A percentile compares a stretch with the other conserved stretches of the same genome.
Conservation (phyloP, 1,284 basidiomycete genomes). For the Irpex rosettiformis region DNA sequence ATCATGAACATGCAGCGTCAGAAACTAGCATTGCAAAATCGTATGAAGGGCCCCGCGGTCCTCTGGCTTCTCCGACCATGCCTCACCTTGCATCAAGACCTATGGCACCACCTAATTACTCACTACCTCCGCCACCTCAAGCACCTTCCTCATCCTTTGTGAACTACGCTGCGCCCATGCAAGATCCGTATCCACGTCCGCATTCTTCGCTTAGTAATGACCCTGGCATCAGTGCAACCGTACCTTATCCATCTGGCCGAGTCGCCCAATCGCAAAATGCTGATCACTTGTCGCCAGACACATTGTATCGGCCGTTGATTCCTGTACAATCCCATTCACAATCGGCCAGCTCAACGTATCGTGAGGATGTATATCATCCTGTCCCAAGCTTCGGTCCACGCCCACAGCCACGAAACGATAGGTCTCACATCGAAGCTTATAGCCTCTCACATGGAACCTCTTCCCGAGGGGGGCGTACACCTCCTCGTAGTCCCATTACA, state of each 20-base stretch:
- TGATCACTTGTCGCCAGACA: constrained; percentile 12
- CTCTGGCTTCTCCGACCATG: constrained; percentile 15
- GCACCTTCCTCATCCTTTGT: constrained; percentile 25
- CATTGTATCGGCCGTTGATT: constrained; percentile 9
- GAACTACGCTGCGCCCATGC: constrained; percentile 25
- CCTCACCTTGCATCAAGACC: constrained; percentile 3
- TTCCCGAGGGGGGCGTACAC: constrained; percentile 9
- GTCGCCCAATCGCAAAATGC: constrained; percentile 15
- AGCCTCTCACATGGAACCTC: background rate
- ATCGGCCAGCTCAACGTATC: constrained; percentile 1
- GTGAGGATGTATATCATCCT: constrained; percentile 8
- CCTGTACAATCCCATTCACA: constrained; percentile 8
- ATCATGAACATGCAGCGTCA: background rate
- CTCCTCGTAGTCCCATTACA: constrained; percentile 14
- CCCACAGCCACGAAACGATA: constrained; percentile 7
- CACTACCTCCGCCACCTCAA: constrained; percentile 23
- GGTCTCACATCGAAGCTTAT: constrained; percentile 2
- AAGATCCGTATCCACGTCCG: constrained; percentile 57
- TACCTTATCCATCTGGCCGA: constrained; percentile 30
- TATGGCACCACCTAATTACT: constrained; percentile 8
- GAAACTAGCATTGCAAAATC: constrained; percentile 28
- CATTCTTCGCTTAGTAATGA: constrained; percentile 51
- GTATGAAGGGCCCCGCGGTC: constrained; percentile 32
- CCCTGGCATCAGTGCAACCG: constrained; percentile 29
- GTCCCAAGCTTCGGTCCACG: constrained; percentile 10